Base-by-base conservation (phyloP, 176 grass and related monocot genomes). In the Zoysia pacifica region DNA sequence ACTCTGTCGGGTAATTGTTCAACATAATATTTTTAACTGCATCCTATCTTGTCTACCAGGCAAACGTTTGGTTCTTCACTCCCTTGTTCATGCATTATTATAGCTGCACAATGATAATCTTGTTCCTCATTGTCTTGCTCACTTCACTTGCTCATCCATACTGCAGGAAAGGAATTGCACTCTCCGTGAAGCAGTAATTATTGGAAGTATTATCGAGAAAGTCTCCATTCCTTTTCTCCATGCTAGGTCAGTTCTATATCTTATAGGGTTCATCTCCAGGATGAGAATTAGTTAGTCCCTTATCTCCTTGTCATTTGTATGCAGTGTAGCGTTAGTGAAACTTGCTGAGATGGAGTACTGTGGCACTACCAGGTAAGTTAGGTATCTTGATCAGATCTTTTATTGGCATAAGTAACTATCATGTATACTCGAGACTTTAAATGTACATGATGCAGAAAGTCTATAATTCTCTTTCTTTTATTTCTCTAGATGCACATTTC, bases 291-390 rank as follows among this genome's bases (percentile, higher is more conserved):
- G 14, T 80, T 84, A 52, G 13, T 75, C n/a, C 69, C 76, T 84
- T 68, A 78, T 70, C 39, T 80, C 19, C 63, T 73, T 79, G 54
- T 13, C 69, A 64, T 62, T 83, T 67, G 53, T 11, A 71, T 65
- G 77, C 89, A 98, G 95, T 83, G 95, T 79, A 62, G 92, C 92
- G 37, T 80, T 98, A 68, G 90, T 93, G 92, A 93, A 93, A 81
- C 56, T 98, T 75, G 95, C 92, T 81, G 89, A 94, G 71, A 87
- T 98, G 86, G 92, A 94, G 11, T 98, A 98, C 58, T 98, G 95
- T 79, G 95, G 92, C 81, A 94, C 92, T 19, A 98, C 95, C 61
- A 94, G 95, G 95, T 97, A 81, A 75, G 7, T 47, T 14, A 64
- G 67, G 9, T 5, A 65, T 49, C 58, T 74, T 65, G 5, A 36